Conservation (phyloP, 2,329 filamentous ascomycete species). For the Clarireedia homoeocarpa region DNA sequence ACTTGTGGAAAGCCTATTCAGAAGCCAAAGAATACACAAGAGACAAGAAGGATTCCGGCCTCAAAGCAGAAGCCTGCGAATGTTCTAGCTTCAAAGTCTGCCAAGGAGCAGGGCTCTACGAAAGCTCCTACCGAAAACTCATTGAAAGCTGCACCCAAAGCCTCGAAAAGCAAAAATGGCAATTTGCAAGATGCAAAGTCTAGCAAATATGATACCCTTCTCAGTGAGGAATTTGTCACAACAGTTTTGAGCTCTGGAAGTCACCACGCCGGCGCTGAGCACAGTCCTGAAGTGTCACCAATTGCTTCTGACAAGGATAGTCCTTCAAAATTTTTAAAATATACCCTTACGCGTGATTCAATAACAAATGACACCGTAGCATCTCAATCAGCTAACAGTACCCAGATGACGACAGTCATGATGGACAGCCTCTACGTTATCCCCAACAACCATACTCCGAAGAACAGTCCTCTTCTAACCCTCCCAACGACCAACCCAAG, state of each 20-base stretch:
- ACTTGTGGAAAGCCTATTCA: background rate
- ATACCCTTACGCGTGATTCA: background rate
- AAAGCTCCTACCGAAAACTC: background rate
- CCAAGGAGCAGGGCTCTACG: background rate
- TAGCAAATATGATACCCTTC: no score
- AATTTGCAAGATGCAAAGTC: background rate
- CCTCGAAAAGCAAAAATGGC: background rate
- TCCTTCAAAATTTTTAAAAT: background rate
- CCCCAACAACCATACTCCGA: background rate
- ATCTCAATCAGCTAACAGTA: background rate
- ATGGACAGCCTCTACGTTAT: background rate
- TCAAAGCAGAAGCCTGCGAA: background rate
- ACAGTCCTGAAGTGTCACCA: background rate
- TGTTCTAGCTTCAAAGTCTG: background rate
- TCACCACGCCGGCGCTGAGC: background rate
- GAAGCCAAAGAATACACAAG: background rate
- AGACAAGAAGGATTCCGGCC: background rate
- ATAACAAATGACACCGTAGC: background rate
- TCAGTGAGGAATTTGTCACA: background rate
- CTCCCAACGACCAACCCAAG: background rate
- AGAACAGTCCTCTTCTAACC: background rate
- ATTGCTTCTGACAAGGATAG: conserved; percentile 1
- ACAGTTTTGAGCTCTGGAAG: background rate
- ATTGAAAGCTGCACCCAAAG: background rate
- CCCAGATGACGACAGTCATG: background rate